These are phyloP conservation scores for Zasmidium cellare DNA, from an alignment of 2,329 filamentous ascomycete species.

Conservation along the genomic window DNA sequence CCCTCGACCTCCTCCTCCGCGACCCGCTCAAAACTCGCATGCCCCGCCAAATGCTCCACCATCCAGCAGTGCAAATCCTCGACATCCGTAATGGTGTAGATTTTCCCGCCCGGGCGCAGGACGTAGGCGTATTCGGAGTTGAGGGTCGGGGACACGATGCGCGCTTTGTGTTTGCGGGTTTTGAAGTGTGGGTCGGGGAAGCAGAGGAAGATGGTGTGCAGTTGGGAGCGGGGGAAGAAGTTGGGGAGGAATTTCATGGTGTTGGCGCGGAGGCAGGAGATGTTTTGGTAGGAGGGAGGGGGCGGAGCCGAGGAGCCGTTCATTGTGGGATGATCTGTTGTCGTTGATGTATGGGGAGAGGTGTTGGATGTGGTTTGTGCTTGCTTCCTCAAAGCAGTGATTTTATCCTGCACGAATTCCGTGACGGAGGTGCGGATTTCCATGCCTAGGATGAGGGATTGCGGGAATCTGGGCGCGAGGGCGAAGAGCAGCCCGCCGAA, in stretches of 20 bases:
- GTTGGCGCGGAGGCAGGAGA: conserved; percentile 85
- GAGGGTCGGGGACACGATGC: conserved; percentile 85
- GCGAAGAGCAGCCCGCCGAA: conserved; percentile 91
- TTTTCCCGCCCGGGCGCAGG: conserved; percentile 75
- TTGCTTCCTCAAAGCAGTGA: conserved; percentile 75
- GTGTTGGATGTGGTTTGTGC: conserved; percentile 10
- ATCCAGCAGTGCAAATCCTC: conserved; percentile 94
- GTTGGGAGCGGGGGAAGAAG: conserved; percentile 80
- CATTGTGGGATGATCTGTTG: background rate
- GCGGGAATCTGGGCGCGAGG: conserved; percentile 75
- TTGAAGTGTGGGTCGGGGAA: conserved; percentile 99
- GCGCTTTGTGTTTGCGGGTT: conserved; percentile 91
- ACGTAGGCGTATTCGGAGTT: conserved; percentile 94
- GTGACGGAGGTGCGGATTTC: conserved; percentile 91
- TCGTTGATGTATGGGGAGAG: conserved; percentile 2
- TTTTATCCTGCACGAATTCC: conserved; percentile 85
- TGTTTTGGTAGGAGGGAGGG: conserved; percentile 75
- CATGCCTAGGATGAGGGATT: conserved; percentile 82
- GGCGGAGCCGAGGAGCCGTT: no score
- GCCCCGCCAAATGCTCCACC: conserved; percentile 77
- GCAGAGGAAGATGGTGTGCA: conserved; percentile 93
- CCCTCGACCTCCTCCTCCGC: conserved; percentile 60
- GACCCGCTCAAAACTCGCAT: conserved; percentile 77
- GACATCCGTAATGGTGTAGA: conserved; percentile 98
- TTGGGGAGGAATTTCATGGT: conserved; percentile 99